These are phyloP conservation scores for Sonneratia caseolaris DNA, from an alignment of 345 rosid species.

Conservation along the genomic window DNA sequence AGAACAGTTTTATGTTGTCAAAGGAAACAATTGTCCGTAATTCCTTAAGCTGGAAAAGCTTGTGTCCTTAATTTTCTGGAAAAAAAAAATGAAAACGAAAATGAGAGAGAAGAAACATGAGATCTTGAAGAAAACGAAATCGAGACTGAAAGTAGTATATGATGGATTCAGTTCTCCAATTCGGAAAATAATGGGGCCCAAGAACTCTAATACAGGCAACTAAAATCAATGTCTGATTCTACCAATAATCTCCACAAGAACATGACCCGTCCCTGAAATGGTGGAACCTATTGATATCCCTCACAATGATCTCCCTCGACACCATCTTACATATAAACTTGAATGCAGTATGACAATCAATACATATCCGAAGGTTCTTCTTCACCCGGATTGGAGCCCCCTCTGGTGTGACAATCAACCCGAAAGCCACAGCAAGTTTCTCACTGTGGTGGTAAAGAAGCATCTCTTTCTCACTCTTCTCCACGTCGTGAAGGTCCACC, in stretches of 20 bases:
- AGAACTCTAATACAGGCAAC: too few species aligned
- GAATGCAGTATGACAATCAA: constrained; percentile 43
- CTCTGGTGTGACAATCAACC: constrained; percentile 44
- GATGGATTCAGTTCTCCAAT: too few species aligned
- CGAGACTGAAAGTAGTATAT: too few species aligned
- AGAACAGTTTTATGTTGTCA: neutral
- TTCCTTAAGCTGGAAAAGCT: too few species aligned
- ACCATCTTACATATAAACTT: constrained; percentile 42
- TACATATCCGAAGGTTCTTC: constrained; percentile 55
- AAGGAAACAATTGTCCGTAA: too few species aligned
- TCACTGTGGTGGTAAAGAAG: constrained; percentile 49
- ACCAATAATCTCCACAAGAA: constrained; percentile 67
- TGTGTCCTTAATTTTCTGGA: too few species aligned
- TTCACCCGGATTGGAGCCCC: constrained; percentile 53
- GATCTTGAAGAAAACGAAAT: too few species aligned
- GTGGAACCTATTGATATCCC: constrained; percentile 55
- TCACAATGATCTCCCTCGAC: constrained; percentile 49
- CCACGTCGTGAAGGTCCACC: constrained; percentile 50
- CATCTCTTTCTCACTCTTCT: constrained; percentile 37
- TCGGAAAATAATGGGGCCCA: too few species aligned
- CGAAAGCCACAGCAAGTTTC: constrained; percentile 60
- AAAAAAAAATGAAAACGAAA: too few species aligned
- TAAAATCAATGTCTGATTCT: neutral
- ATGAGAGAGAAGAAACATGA: too few species aligned
- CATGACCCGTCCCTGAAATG: constrained; percentile 54